These are phyloP conservation scores for Ganoderma resinaceum DNA, from an alignment of 1,284 basidiomycete species.

Conservation along the genomic window DNA sequence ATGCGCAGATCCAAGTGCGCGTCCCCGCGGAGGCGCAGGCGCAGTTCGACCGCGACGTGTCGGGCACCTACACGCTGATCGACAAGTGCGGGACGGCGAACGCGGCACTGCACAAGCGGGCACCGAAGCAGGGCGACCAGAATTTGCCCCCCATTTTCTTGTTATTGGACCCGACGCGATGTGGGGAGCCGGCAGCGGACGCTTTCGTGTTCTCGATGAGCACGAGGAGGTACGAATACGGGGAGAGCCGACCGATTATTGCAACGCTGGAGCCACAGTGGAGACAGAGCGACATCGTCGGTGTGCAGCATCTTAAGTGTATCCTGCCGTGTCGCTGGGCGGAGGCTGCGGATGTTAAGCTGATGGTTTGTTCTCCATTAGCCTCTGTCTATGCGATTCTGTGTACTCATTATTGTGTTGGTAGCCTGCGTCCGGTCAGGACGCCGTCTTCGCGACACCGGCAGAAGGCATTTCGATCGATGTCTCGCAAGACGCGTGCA, in stretches of 20 bases:
- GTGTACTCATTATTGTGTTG: constrained; percentile 2
- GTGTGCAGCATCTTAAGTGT: constrained; percentile 58
- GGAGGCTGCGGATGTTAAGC: constrained; percentile 46
- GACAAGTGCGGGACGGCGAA: constrained; percentile 92
- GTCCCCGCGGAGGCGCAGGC: constrained; percentile 51
- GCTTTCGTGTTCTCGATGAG: constrained; percentile 85
- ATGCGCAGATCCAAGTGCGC: constrained; percentile 70
- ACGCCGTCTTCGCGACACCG: constrained; percentile 76
- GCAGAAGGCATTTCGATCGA: constrained; percentile 58
- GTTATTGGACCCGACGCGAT: constrained; percentile 86
- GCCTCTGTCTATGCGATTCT: too few species aligned
- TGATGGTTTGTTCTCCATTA: constrained; percentile 54
- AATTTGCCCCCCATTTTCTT: constrained; percentile 76
- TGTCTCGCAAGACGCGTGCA: constrained; percentile 67
- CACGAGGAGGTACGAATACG: constrained; percentile 80
- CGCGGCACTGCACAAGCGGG: constrained; percentile 80
- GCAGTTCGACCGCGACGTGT: constrained; percentile 81
- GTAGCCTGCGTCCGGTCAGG: constrained; percentile 60
- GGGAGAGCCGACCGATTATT: constrained; percentile 79
- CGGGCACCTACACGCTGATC: constrained; percentile 81
- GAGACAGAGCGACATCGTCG: constrained; percentile 69
- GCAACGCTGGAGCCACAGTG: constrained; percentile 76
- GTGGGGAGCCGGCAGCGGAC: constrained; percentile 75
- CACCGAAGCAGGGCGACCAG: constrained; percentile 49
- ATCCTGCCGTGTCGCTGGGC: constrained; percentile 74